Evolutionary conservation across 345 rosid genomes (phyloP).

Genomic region (Aquilaria yunnanensis): DNA sequence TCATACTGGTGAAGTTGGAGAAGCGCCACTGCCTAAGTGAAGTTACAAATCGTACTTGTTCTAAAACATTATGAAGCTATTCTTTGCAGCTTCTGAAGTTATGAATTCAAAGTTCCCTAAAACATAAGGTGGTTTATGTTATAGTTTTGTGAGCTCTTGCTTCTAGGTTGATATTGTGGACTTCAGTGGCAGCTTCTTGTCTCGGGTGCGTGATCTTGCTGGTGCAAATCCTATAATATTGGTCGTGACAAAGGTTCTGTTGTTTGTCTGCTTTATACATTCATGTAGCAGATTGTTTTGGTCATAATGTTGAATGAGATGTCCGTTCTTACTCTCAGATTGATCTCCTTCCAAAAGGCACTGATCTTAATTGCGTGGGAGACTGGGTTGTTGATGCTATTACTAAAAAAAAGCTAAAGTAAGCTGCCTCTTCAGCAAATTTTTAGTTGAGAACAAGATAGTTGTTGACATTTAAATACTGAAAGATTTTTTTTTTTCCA

Average conservation of each 20-base stretch:
- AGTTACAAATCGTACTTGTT: too few relatives aligned
- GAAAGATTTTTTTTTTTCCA: background rate
- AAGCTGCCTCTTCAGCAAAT: conserved; percentile 19
- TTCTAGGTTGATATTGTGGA: conserved; percentile 93
- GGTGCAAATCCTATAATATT: conserved; percentile 92
- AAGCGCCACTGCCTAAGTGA: too few relatives aligned
- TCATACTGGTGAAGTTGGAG: too few relatives aligned
- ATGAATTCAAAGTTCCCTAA: background rate
- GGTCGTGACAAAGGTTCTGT: conserved; percentile 76
- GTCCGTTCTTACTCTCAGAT: conserved; percentile 33
- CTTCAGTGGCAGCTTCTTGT: conserved; percentile 88
- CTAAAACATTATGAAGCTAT: too few relatives aligned
- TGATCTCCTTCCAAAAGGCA: conserved; percentile 92
- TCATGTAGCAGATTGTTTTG: conserved; percentile 3
- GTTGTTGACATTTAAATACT: conserved; percentile 1
- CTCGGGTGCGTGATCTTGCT: conserved; percentile 85
- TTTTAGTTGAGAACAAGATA: background rate
- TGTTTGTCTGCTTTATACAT: background rate
- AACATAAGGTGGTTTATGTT: background rate
- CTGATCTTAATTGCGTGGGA: conserved; percentile 86
- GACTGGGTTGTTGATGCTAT: conserved; percentile 96
- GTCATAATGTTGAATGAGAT: conserved; percentile 2
- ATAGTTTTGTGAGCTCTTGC: conserved; percentile 8
- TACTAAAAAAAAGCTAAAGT: conserved; percentile 85
- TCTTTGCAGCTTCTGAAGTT: background rate